Evolutionary conservation across 1,284 basidiomycete genomes (phyloP), one percentile per base, ranked within the genome.

Genomic region (Phylloboletellus chloephorus): DNA sequence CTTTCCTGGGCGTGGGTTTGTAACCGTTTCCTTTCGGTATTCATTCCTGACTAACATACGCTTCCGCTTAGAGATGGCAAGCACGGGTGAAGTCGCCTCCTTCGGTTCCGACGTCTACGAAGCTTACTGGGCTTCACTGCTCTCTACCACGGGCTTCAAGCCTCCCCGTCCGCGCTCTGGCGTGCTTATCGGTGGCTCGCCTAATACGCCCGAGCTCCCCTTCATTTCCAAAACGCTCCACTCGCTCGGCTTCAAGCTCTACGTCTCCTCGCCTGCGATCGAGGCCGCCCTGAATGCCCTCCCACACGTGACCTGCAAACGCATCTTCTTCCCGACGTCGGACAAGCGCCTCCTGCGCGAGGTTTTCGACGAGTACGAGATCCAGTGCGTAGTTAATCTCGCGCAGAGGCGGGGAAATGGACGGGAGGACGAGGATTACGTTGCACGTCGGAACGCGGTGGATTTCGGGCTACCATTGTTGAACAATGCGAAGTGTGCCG

Each of bases 71-170:
- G 92, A 98, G 73, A 98, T 98, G 96, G 93, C 95, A 0, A 94
- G 89, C 56, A 98, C 96, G 5, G 96, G 95, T 41, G 95, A 98
- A 66, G 92, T 98, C 15, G 96, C 96, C n/a, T 85, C 88, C 51
- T 98, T 98, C 61, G 96, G 95, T 33, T 80, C 82, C 59, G 88
- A 97, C 61, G 72, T 98, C 29, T 83, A 94, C 58, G 96, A 98
- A 66, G 96, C 95, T 8, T 98, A 97, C 68, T 98, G 94, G 95
- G 82, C 89, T 7, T 82, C 88, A 7, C 73, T 93, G 25, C 79
- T 88, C 39, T 90, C 84, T 51, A 92, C 88, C 7, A 95, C 89
- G 4, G 91, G 90, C 7, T 96, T 96, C 78, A 91, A 87, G 61
- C 72, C 90, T 38, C 92, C 93, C 13, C 73, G 73, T 38, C 73